Evolutionary conservation across 371 early-diverging fungal genomes (phyloP).

Genomic region (Mortierella sp.): DNA sequence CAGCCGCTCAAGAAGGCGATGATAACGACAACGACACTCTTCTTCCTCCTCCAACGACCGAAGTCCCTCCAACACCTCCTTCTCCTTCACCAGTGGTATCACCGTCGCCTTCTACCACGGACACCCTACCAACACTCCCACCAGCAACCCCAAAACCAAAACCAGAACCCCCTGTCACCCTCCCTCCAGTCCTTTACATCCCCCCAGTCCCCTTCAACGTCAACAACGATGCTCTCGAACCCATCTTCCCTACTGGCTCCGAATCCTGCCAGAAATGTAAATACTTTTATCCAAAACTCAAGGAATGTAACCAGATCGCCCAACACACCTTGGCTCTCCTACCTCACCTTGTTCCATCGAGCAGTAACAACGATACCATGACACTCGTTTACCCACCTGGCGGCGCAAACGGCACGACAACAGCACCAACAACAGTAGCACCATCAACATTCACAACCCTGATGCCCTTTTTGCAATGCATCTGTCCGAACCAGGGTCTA

Average conservation of each 20-base stretch:
- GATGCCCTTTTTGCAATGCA: conserved; percentile 38
- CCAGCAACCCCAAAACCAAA: conserved; percentile 12
- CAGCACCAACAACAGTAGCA: neutral
- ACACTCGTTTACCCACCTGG: neutral
- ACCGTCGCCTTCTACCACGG: neutral
- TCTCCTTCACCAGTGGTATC: neutral
- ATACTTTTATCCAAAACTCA: conserved; percentile 44
- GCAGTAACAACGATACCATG: neutral
- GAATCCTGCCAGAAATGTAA: conserved; percentile 51
- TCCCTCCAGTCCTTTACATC: conserved; percentile 8
- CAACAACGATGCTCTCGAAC: conserved; percentile 19
- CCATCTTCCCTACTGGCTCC: conserved; percentile 35
- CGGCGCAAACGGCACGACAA: neutral
- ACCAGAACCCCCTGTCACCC: neutral
- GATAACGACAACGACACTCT: neutral
- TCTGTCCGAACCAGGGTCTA: conserved; percentile 44
- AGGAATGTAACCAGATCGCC: conserved; percentile 43
- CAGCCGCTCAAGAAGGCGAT: neutral
- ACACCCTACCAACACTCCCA: neutral
- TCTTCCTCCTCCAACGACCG: neutral
- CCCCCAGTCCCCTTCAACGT: conserved; percentile 12
- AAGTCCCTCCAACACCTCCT: too few species aligned
- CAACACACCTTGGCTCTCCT: conserved; percentile 20
- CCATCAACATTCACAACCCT: conserved; percentile 39
- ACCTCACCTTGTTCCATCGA: neutral